phyloP scores from a whole-genome alignment of 495 filamentous ascomycete genomes.

The Podospora bellae-mahoneyi region DNA sequence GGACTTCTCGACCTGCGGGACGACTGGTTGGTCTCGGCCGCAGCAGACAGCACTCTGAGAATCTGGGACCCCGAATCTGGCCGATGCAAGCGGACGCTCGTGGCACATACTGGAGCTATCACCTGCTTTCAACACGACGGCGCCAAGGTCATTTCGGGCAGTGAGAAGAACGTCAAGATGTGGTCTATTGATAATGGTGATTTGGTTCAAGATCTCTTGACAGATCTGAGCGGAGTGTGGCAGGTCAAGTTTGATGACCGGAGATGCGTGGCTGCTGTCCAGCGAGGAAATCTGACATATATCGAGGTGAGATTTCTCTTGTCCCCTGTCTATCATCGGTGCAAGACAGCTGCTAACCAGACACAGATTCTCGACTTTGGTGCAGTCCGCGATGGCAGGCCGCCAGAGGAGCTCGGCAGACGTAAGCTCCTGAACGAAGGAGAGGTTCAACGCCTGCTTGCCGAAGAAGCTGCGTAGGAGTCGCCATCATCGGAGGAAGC shows the following conservation, averaged over 20 bases:
- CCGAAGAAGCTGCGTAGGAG: slow-evolving; percentile 42
- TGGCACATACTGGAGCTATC: slow-evolving; percentile 93
- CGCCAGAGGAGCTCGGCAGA: slow-evolving; percentile 69
- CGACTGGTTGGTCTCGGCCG: slow-evolving; percentile 88
- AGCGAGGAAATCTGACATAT: slow-evolving; percentile 86
- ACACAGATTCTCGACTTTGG: slow-evolving; percentile 84
- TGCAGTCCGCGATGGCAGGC: slow-evolving; percentile 75
- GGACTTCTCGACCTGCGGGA: slow-evolving; percentile 84
- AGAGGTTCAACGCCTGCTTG: slow-evolving; percentile 48
- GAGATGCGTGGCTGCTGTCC: slow-evolving; percentile 93
- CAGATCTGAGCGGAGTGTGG: slow-evolving; percentile 95
- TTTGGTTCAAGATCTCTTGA: slow-evolving; percentile 89
- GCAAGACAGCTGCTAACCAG: slow-evolving; percentile 15
- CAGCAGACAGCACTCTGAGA: slow-evolving; percentile 88
- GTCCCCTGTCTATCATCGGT: neutral
- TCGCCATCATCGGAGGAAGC: neutral
- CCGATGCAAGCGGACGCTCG: slow-evolving; percentile 82
- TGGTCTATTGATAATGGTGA: slow-evolving; percentile 93
- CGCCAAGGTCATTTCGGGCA: slow-evolving; percentile 93
- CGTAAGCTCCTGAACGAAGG: slow-evolving; percentile 72
- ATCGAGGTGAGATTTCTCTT: slow-evolving; percentile 72
- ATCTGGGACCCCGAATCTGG: slow-evolving; percentile 98
- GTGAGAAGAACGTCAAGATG: slow-evolving; percentile 95
- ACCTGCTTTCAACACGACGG: slow-evolving; percentile 99
- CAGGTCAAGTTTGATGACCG: slow-evolving; percentile 97